Conservation (phyloP, 495 filamentous ascomycete genomes). For the Xanthoparmelia taractica region DNA sequence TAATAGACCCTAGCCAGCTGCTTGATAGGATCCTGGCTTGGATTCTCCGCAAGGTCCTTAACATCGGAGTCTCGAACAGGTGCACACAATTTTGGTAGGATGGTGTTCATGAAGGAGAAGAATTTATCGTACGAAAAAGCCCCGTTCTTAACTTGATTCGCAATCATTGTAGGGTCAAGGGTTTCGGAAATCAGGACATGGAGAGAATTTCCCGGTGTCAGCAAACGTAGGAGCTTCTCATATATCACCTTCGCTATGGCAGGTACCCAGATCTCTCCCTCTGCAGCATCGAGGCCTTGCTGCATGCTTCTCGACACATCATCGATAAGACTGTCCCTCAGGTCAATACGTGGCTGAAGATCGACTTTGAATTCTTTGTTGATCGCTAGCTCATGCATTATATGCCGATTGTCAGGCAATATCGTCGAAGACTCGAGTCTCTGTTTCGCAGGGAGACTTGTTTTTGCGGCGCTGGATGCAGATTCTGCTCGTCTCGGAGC, state of each 20-base stretch:
- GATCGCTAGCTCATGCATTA: conserved; percentile 88
- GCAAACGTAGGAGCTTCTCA: conserved; percentile 71
- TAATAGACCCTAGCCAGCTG: conserved; percentile 75
- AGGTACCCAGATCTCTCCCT: conserved; percentile 69
- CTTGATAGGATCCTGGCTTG: conserved; percentile 70
- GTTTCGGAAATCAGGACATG: conserved; percentile 77
- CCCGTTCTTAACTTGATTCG: conserved; percentile 67
- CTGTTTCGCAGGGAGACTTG: conserved; percentile 35
- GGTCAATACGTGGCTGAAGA: conserved; percentile 41
- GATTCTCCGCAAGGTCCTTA: conserved; percentile 66
- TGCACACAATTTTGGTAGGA: conserved; percentile 91
- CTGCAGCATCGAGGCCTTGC: conserved; percentile 58
- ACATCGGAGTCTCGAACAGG: conserved; percentile 83
- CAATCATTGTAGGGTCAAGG: conserved; percentile 70
- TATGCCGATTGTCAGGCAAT: conserved; percentile 72
- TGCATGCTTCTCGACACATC: conserved; percentile 75
- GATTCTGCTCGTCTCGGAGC: conserved; percentile 33
- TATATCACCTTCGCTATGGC: conserved; percentile 79
- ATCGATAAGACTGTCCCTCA: conserved; percentile 45
- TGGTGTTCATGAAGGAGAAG: conserved; percentile 78
- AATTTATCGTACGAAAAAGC: conserved; percentile 90
- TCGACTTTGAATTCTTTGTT: conserved; percentile 72
- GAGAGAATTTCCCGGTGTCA: conserved; percentile 72
- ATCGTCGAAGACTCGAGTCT: conserved; percentile 47
- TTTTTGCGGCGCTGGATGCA: conserved; percentile 33